Base-by-base conservation (phyloP, 176 grass and related monocot species). In the Hsuehochloa calcarea region DNA sequence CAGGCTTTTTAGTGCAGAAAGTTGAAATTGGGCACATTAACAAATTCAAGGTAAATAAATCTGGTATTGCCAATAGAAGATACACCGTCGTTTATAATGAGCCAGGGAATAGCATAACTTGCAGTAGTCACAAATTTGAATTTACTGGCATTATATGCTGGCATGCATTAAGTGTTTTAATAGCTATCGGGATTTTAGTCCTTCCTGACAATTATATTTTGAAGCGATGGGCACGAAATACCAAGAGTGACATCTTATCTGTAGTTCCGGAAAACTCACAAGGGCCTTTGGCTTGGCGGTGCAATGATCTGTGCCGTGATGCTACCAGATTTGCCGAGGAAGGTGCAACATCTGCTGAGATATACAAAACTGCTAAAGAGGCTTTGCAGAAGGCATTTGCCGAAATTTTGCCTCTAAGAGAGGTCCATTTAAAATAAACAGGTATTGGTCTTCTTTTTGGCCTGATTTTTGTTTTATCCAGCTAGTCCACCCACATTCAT, bases 51-150 rank as follows among this genome's bases (percentile, higher is more conserved):
- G 56, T 60, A 11, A 12, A n/a, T 25, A 60, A 4, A 25, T 60
- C 56, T 25, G 56, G 56, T 25, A 25, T 25, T 60, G 10, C n/a
- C 56, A 25, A 60, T 60, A 25, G 56, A 25, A 25, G 56, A 25
- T 25, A 25, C 56, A 60, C n/a, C 5, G n/a, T 60, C n/a, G 10
- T 60, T 12, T 25, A 60, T 60, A 60, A 60, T 60, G 56, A 60
- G 12, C 56, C 56, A 1, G 56, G 56, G 56, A 25, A 1, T 60
- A 60, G 56, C 56, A 60, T 60, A 60, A 60, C 56, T 25, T 25
- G 56, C 56, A 25, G n/a, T 5, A 25, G 56, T 25, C 89, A 70
- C 65, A 89, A 72, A 85, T 91, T 94, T 89, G 89, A 94, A 65
- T 91, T 80, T 82, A 62, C 54, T 10, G 76, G 92, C 20, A 82